These are phyloP conservation scores for Canna indica DNA, from an alignment of 176 grass and related monocot species.

Conservation along the genomic window DNA sequence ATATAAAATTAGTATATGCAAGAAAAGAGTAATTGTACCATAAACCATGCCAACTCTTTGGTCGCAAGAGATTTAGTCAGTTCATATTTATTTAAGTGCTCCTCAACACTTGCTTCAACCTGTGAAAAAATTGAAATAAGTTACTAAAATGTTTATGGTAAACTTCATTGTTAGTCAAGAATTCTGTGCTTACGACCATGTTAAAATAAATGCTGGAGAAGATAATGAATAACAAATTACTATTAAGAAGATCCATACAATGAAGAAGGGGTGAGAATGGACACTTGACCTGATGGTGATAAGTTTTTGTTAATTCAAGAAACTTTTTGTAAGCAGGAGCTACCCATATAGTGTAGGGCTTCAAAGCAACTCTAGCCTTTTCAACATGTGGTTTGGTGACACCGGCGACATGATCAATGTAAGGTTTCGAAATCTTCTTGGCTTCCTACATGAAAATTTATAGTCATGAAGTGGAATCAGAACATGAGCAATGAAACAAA, in stretches of 20 bases:
- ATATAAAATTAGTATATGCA: not conserved
- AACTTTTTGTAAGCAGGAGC: conserved; percentile 31
- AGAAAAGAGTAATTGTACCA: conserved; percentile 33
- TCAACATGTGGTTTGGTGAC: conserved; percentile 59
- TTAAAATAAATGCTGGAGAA: not conserved
- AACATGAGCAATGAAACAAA: not conserved
- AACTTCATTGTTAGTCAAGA: too few relatives aligned
- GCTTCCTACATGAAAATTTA: conserved; percentile 34
- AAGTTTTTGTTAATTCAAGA: conserved; percentile 35
- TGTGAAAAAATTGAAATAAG: conserved; percentile 34
- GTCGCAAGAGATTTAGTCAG: conserved; percentile 56
- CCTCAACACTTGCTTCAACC: conserved; percentile 50
- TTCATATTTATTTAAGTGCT: conserved; percentile 68
- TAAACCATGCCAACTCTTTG: conserved; percentile 66
- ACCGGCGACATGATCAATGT: conserved; percentile 59
- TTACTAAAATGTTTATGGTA: conserved; percentile 1
- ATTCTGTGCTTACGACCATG: not conserved
- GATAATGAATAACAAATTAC: not conserved
- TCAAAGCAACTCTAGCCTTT: conserved; percentile 42
- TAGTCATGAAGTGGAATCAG: not conserved
- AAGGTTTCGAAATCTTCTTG: conserved; percentile 67
- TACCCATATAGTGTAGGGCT: conserved; percentile 49
- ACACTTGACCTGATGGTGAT: conserved; percentile 65
- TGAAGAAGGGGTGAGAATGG: not conserved
- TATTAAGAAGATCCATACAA: not conserved